phyloP scores from a whole-genome alignment of 2,329 filamentous ascomycete genomes.

The Epichloe elymi region DNA sequence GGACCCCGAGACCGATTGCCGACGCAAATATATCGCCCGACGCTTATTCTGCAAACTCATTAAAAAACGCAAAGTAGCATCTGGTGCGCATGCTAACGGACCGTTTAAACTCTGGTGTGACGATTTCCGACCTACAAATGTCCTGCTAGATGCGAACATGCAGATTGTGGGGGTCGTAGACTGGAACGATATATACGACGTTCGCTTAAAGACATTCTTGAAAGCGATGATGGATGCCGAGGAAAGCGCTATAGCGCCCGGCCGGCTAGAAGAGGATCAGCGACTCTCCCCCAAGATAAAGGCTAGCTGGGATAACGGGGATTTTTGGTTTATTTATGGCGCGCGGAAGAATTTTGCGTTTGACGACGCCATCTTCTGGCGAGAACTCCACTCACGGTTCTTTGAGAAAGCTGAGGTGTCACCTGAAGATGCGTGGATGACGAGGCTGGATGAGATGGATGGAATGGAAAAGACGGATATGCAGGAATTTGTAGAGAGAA shows the following conservation, averaged over 20 bases:
- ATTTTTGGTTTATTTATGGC: slow-evolving; percentile 21
- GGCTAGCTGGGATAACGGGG: slow-evolving; percentile 21
- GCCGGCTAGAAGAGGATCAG: slow-evolving; percentile 1
- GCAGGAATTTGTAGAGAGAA: slow-evolving; percentile 9
- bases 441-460: slow-evolving; percentile 11
- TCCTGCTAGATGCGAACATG: slow-evolving; percentile 16
- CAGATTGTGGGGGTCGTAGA: slow-evolving; percentile 19
- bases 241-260: slow-evolving; percentile 7
- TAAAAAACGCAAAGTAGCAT: slow-evolving; percentile 14
- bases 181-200: slow-evolving; percentile 21
- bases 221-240: slow-evolving; percentile 17
- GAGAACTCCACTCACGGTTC: slow-evolving; percentile 20
- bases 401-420: slow-evolving; percentile 12
- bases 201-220: slow-evolving; percentile 20
- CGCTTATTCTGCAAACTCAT: slow-evolving; percentile 13
- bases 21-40: slow-evolving; percentile 20
- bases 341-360: slow-evolving; percentile 25
- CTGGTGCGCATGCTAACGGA: slow-evolving; percentile 7
- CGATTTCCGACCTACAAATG: slow-evolving; percentile 20
- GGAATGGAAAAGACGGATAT: too few species aligned
- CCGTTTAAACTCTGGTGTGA: slow-evolving; percentile 16
- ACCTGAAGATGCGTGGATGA: too few species aligned
- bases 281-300: slow-evolving; percentile 20
- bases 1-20: slow-evolving; percentile 15
- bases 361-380: slow-evolving; percentile 25